Evolutionary conservation across 2,329 filamentous ascomycete genomes (phyloP).

Genomic region (Microsporum canis): DNA sequence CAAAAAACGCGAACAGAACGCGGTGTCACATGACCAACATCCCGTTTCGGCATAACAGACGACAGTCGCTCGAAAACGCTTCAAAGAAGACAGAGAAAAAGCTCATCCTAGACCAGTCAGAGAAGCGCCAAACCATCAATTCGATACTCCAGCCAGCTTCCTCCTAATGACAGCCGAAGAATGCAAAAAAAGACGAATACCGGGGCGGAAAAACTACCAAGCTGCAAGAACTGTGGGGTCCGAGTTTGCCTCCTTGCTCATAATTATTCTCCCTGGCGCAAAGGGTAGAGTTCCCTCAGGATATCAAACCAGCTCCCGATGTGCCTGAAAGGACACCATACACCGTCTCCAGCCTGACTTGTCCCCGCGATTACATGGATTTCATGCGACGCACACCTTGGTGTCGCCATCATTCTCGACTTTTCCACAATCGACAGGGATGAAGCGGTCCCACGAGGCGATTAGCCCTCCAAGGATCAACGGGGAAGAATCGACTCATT

Average conservation of each 20-base stretch:
- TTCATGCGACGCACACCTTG: not conserved
- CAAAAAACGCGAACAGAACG: not conserved
- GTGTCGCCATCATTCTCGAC: not conserved
- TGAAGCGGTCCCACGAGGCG: constrained; percentile 4
- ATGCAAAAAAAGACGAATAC: not conserved
- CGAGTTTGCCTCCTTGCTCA: not conserved
- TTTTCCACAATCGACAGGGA: not conserved
- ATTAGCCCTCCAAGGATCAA: not conserved
- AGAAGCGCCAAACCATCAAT: not conserved
- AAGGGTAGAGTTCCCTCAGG: not conserved
- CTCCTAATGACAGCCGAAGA: not conserved
- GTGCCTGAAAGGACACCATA: not conserved
- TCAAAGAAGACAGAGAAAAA: not conserved
- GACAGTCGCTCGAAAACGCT: not conserved
- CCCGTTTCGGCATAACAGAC: not conserved
- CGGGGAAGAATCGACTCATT: not conserved
- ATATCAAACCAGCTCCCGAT: not conserved
- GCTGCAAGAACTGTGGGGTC: not conserved
- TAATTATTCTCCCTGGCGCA: not conserved
- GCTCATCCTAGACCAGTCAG: not conserved
- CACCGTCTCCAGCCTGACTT: not conserved
- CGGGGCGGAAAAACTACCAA: not conserved
- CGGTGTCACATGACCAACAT: constrained; percentile 1
- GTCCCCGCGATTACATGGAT: not conserved
- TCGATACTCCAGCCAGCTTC: not conserved